phyloP scores from a whole-genome alignment of 164 flowering plant genomes.

The Stephania cephalantha region DNA sequence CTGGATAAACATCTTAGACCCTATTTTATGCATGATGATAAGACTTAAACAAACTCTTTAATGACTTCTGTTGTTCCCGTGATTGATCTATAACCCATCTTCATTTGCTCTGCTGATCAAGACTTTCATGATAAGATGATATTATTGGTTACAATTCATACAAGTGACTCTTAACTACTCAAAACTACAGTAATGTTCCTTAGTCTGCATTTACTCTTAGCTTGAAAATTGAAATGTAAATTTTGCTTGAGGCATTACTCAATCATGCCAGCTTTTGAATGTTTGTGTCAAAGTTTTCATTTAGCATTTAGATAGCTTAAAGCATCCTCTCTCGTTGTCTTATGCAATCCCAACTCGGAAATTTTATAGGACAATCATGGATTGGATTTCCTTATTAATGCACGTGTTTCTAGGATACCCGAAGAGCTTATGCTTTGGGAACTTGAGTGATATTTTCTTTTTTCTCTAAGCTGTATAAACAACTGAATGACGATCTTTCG shows the following conservation, averaged over 20 bases:
- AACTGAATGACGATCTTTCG: conserved; percentile 27
- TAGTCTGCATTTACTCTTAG: too few relatives aligned
- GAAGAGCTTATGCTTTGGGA: not conserved
- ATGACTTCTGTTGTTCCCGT: too few relatives aligned
- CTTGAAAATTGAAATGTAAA: not conserved
- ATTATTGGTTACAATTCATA: too few relatives aligned
- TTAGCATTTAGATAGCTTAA: not conserved
- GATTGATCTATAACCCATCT: too few relatives aligned
- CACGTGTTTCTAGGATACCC: not conserved
- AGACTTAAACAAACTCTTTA: too few relatives aligned
- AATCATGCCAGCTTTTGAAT: not conserved
- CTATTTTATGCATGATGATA: too few relatives aligned
- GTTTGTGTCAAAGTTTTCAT: not conserved
- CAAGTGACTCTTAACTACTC: too few relatives aligned
- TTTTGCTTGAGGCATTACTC: not conserved
- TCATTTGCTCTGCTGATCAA: too few relatives aligned
- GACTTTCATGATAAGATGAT: too few relatives aligned
- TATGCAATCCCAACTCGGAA: not conserved
- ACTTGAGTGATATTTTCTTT: not conserved
- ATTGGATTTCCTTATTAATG: not conserved
- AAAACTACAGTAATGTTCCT: too few relatives aligned
- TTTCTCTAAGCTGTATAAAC: conserved; percentile 30
- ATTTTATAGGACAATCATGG: not conserved
- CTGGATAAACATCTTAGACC: too few relatives aligned
- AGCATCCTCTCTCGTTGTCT: not conserved